These are phyloP conservation scores for Rauvolfia tetraphylla DNA, from an alignment of 257 asterid species.

Conservation along the genomic window DNA sequence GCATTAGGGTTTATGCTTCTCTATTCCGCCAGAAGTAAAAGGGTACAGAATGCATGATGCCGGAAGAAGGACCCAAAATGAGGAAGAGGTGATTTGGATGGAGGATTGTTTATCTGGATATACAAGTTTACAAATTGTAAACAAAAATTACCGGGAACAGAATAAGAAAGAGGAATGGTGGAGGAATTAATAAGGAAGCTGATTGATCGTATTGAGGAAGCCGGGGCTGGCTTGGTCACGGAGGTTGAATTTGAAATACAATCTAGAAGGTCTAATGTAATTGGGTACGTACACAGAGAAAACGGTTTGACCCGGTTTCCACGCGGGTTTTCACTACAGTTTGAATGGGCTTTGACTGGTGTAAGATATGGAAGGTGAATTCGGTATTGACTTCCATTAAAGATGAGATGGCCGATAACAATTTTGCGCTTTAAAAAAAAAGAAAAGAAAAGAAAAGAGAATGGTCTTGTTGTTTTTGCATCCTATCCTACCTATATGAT, in stretches of 20 bases:
- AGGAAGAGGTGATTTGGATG: background rate
- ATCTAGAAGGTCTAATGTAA: background rate
- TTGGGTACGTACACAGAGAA: background rate
- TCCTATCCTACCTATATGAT: too few relatives aligned
- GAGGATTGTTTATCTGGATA: background rate
- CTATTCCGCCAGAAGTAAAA: background rate
- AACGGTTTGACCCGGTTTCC: background rate
- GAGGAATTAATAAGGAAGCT: background rate
- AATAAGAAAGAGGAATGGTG: background rate
- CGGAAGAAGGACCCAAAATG: too few relatives aligned
- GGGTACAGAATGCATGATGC: constrained; percentile 6
- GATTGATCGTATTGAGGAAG: background rate
- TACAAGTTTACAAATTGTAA: background rate
- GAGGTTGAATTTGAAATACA: background rate
- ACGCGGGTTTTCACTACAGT: background rate
- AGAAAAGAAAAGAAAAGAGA: too few relatives aligned
- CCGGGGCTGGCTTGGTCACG: background rate
- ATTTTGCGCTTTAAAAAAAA: too few relatives aligned
- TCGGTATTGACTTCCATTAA: too few relatives aligned
- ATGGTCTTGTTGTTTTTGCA: too few relatives aligned
- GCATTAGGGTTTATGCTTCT: constrained; percentile 1
- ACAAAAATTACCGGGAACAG: background rate
- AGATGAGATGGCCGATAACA: too few relatives aligned
- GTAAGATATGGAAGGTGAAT: too few relatives aligned
- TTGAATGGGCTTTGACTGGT: too few relatives aligned